Percentiles rank a stretch among this genome's conserved stretches.
Evolutionary conservation across 2,329 filamentous ascomycete species (phyloP).

Genomic region (Botrytis aclada): DNA sequence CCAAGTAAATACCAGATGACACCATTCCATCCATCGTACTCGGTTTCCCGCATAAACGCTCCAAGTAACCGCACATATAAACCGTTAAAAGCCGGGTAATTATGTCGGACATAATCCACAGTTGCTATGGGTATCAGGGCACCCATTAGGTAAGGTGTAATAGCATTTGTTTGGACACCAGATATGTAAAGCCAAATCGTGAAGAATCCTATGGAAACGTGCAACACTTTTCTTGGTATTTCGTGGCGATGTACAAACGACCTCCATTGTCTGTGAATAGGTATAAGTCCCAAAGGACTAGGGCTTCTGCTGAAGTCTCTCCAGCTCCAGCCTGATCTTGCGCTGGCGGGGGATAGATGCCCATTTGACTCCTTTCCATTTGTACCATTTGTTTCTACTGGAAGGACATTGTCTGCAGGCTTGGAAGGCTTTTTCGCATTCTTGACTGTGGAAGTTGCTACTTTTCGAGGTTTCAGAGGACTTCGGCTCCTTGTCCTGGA

Average conservation of each 20-base stretch:
- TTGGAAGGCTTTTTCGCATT: constrained; percentile 40
- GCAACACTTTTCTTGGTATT: constrained; percentile 87
- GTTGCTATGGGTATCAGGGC: constrained; percentile 80
- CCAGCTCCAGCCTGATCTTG: constrained; percentile 70
- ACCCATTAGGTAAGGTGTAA: constrained; percentile 80
- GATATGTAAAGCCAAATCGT: constrained; percentile 81
- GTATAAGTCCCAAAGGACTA: constrained; percentile 88
- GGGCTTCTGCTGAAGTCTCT: constrained; percentile 87
- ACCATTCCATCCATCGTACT: constrained; percentile 91
- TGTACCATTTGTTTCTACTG: constrained; percentile 21
- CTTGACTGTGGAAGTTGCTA: constrained; percentile 49
- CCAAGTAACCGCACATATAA: constrained; percentile 83
- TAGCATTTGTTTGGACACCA: constrained; percentile 71
- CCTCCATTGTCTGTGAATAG: constrained; percentile 89
- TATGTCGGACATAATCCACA: constrained; percentile 79
- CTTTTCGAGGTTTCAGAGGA: constrained; percentile 44
- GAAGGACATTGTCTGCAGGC: constrained; percentile 40
- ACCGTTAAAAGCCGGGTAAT: constrained; percentile 75
- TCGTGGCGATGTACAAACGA: constrained; percentile 95
- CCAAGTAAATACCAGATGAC: constrained; percentile 96
- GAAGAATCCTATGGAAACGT: constrained; percentile 95
- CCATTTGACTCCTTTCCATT: constrained; percentile 50
- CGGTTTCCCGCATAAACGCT: constrained; percentile 93
- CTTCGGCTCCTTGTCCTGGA: constrained; percentile 37
- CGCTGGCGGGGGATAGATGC: constrained; percentile 63